Conservation (phyloP, 1,139 yeast genomes). For the Kurtzmaniella quercitrusa region DNA sequence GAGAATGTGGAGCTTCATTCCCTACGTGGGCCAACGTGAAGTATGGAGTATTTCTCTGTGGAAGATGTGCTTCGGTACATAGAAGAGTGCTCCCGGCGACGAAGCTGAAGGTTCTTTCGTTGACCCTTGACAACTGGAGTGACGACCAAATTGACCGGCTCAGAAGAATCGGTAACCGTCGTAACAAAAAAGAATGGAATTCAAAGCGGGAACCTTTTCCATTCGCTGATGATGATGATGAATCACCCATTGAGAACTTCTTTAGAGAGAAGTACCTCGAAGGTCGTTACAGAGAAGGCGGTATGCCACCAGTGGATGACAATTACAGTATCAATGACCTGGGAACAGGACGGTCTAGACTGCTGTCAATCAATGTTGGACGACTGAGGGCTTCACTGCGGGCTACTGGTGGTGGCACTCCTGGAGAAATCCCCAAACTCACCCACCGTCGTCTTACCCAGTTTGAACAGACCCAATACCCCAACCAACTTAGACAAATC, state of each 20-base stretch:
- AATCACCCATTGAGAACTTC: conserved; percentile 40
- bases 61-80: conserved; percentile 76
- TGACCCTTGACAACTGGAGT: conserved; percentile 79
- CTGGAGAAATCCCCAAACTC: conserved; percentile 24
- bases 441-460: conserved; percentile 41
- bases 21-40: conserved; percentile 56
- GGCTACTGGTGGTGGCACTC: background rate
- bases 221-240: conserved; percentile 60
- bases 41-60: conserved; percentile 67
- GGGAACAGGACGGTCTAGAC: conserved; percentile 20
- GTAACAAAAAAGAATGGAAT: conserved; percentile 63
- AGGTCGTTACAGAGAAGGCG: conserved; percentile 41
- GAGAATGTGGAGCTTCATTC: conserved; percentile 62
- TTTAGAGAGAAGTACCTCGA: conserved; percentile 50
- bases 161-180: conserved; percentile 60
- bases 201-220: conserved; percentile 63
- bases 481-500: conserved; percentile 35
- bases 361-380: conserved; percentile 15
- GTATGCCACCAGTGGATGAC: conserved; percentile 14
- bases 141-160: conserved; percentile 56
- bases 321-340: conserved; percentile 6
- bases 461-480: conserved; percentile 39
- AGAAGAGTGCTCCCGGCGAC: conserved; percentile 56
- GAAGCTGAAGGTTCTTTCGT: conserved; percentile 71
- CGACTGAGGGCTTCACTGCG: conserved; percentile 6